Percentiles rank a stretch among this genome's conserved stretches.
Evolutionary conservation across 257 asterid genomes (phyloP).

Genomic region (Plantago major): DNA sequence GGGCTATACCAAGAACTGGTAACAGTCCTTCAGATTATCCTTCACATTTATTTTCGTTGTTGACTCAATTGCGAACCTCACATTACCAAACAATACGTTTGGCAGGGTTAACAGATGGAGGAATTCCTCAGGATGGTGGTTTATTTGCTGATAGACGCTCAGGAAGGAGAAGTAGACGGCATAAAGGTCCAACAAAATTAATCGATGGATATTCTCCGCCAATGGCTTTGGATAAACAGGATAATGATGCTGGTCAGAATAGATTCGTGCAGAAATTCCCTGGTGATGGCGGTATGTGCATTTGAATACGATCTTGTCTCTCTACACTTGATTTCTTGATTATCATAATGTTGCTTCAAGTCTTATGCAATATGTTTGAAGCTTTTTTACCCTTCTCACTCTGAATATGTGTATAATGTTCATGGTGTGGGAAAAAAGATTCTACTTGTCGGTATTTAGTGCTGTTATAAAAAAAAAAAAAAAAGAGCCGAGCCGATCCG

Average conservation of each 20-base stretch:
- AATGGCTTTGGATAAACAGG: conserved; percentile 45
- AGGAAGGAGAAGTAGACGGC: conserved; percentile 71
- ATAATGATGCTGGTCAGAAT: conserved; percentile 37
- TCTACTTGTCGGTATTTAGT: not conserved
- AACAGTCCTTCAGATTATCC: conserved; percentile 9
- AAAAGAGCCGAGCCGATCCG: too few species aligned
- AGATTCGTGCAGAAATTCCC: conserved; percentile 30
- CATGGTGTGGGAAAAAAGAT: not conserved
- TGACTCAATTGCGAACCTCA: conserved; percentile 9
- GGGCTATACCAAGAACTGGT: conserved; percentile 31
- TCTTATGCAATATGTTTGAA: conserved; percentile 1
- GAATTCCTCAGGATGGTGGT: conserved; percentile 39
- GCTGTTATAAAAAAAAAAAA: too few species aligned
- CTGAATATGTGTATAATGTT: not conserved
- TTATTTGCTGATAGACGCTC: conserved; percentile 49
- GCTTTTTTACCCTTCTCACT: not conserved
- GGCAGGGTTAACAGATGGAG: conserved; percentile 46
- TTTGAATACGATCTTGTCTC: not conserved
- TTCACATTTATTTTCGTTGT: not conserved
- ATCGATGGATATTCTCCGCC: conserved; percentile 45
- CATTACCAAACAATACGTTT: conserved; percentile 18
- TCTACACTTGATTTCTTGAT: conserved; percentile 15
- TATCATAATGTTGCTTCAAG: not conserved
- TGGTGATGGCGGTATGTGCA: conserved; percentile 43
- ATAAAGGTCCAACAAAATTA: conserved; percentile 40